Percentiles rank a stretch among this genome's conserved stretches.
Evolutionary conservation across 164 flowering plant genomes (phyloP).

Genomic region (Cinnamomum micranthum): DNA sequence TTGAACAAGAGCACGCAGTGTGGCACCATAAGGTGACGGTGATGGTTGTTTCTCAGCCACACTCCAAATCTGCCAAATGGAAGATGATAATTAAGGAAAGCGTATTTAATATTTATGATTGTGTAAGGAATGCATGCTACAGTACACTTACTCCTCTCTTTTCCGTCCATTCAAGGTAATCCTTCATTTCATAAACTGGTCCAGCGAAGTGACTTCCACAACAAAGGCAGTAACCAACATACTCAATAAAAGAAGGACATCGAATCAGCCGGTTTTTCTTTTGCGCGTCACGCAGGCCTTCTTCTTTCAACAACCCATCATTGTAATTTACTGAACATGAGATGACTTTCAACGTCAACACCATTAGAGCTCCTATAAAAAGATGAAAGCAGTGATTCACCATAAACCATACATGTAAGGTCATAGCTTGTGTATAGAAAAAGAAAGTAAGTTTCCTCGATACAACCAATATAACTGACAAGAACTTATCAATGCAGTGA

Average conservation of each 20-base stretch:
- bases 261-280: slow-evolving; percentile 71
- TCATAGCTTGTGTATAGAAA: background rate
- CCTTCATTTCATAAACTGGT: slow-evolving; percentile 96
- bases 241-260: slow-evolving; percentile 79
- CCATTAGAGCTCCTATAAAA: slow-evolving; percentile 85
- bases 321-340: slow-evolving; percentile 89
- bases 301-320: slow-evolving; percentile 84
- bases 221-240: slow-evolving; percentile 83
- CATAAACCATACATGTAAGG: background rate
- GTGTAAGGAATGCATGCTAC: background rate
- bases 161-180: slow-evolving; percentile 93
- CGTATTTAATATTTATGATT: background rate
- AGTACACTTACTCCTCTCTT: slow-evolving; percentile 62
- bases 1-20: slow-evolving; percentile 73
- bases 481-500: background rate
- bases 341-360: slow-evolving; percentile 86
- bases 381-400: slow-evolving; percentile 11
- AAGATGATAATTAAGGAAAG: slow-evolving; percentile 4
- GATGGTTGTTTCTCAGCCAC: slow-evolving; percentile 34
- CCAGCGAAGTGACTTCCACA: slow-evolving; percentile 99
- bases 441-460: background rate
- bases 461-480: background rate
- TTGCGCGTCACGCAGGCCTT: slow-evolving; percentile 74
- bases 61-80: slow-evolving; percentile 57
- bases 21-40: slow-evolving; percentile 77